Evolutionary conservation across 805 yeast species (phyloP), one percentile per base, ranked within the genome.

Genomic region (Saturnispora bothae): DNA sequence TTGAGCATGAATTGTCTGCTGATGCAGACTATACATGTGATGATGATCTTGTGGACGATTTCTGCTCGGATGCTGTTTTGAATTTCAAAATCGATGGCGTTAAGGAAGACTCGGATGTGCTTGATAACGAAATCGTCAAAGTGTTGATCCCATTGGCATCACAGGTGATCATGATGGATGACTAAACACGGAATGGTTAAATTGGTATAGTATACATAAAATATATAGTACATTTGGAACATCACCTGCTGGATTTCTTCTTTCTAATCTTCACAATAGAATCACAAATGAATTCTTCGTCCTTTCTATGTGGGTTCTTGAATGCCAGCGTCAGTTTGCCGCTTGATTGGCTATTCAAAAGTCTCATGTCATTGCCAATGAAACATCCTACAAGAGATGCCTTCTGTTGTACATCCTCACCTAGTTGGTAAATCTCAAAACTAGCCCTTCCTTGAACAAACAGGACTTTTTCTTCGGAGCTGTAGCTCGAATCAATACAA

Each of bases 101-200:
- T 8, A 35, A 43, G 18, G 30, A 41, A 10, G 46, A 42, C 13
- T 41, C 39, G 7, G 46, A 42, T 12, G 40, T 52, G 19, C 40
- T 55, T 25, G 45, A 57, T 25, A 46, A 52, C 19, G 48, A 48
- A 33, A 44, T 60, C 13, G 57, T 52, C 10, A 51, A 54, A 40
- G 49, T 60, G 17, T 29, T 60, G 31, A 46, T 60, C 19, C 64
- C 65, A 1, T 39, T 58, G 28, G 65, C 64, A n/a, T 54, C 64
- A 1, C 57, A 52, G 32, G 55, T 54, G 2, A 47, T 59, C 13
- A 26, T 59, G 23, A 31, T 49, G 44, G 49, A 46, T 23, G 43
- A 39, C 20, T n/a, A n/a, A n/a, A n/a, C n/a, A n/a, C n/a, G n/a
- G n/a, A n/a, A n/a, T n/a, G n/a, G n/a, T n/a, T n/a, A n/a, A n/a